Evolutionary conservation across 2,329 filamentous ascomycete genomes (phyloP), one percentile per base, ranked within the genome.

Genomic region (Ilyonectria mors-panacis): DNA sequence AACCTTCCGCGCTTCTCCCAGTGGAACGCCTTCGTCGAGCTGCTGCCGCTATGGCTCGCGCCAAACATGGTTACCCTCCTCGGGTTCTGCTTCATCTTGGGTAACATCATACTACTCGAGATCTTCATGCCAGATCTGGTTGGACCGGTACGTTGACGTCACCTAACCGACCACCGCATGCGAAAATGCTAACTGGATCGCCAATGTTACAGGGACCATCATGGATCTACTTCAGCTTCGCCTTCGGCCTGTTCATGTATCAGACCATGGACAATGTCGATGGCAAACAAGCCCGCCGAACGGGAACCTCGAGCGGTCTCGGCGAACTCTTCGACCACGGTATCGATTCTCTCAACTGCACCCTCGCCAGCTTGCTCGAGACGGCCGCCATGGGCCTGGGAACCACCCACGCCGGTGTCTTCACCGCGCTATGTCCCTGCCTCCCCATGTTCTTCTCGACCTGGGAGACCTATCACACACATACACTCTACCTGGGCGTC

Each of bases 361-460:
- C 96, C 0, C 87, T 99, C 58, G 96, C 92, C 30, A 97, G 93
- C 79, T 85, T 99, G 59, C 89, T 97, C 69, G 94, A 98, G 82
- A 95, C 94, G 6, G 95, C 94, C 17, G 95, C 95, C 59, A 96
- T 99, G 92, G 95, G 93, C 28, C 88, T 97, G 58, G 96, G 96
- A 45, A 90, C 93, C 4, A 94, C 93, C 19, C 91, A 91, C 70
- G 90, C 94, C 21, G 96, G 96, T 72, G 92, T 96, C 64, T 97
- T 97, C 79, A 98, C 96, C 1, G 94, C 95, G 2, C 85, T 99
- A 48, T 91, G 95, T 67, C 96, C 96, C 1, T 97, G 94, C 75
- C 85, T 99, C 50, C 94, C 96, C 67, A 99, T 99, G 96, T 99
- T 97, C 86, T 98, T 99, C 84, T 98, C 95, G 3, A 99, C 96